These are phyloP conservation scores for Mentha longifolia DNA, from an alignment of 257 asterid genomes.

Conservation along the genomic window DNA sequence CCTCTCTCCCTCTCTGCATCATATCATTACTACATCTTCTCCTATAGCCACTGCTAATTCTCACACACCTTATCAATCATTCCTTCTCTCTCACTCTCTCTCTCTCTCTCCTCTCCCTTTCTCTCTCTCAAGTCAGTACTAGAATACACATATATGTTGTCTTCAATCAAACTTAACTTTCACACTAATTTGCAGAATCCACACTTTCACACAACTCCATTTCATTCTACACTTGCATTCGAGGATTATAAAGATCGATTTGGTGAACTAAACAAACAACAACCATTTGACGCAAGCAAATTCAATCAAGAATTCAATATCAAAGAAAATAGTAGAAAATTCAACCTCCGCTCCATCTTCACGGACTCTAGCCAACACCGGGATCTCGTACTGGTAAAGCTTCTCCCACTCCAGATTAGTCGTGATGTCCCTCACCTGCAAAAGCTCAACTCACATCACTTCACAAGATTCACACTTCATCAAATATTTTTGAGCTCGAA, in stretches of 20 bases:
- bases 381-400: slow-evolving; percentile 95
- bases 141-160: neutral
- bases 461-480: neutral
- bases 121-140: neutral
- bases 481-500: slow-evolving; percentile 31
- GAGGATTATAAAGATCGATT: neutral
- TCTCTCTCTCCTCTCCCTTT: too few species aligned
- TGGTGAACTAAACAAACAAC: neutral
- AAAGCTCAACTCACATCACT: slow-evolving; percentile 23
- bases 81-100: too few species aligned
- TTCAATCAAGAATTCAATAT: slow-evolving; percentile 9
- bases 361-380: slow-evolving; percentile 74
- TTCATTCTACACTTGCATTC: neutral
- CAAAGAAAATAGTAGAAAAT: slow-evolving; percentile 4
- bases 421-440: slow-evolving; percentile 79
- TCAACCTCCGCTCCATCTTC: slow-evolving; percentile 85
- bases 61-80: too few species aligned
- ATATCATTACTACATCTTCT: too few species aligned
- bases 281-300: slow-evolving; percentile 7
- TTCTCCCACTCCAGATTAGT: slow-evolving; percentile 85
- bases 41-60: too few species aligned
- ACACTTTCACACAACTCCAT: neutral
- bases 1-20: neutral
- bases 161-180: slow-evolving; percentile 16
- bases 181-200: neutral